Base-by-base conservation (phyloP, 1,284 basidiomycete genomes). In the Sporisorium graminicola region DNA sequence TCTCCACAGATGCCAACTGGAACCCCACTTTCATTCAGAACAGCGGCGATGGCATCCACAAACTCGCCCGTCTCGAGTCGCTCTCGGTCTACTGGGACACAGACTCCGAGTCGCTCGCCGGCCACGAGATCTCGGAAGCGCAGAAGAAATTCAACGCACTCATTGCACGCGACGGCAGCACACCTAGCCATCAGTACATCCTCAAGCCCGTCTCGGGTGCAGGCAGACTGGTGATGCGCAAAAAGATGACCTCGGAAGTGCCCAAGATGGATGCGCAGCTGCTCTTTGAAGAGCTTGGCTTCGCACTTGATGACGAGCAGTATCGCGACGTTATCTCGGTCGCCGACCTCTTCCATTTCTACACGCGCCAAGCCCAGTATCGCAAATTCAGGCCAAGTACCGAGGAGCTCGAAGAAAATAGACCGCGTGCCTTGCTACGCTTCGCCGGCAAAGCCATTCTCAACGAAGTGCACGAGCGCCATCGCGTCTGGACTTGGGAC, bases 11-110 rank as follows among this genome's bases (percentile, higher is more conserved):
- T 83, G 91, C 90, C 72, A 88, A 91, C 62, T 99, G 98, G 98
- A 87, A 93, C 72, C 90, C 95, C n/a, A 91, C 94, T 0, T 99
- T 98, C 87, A 94, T 99, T 61, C 93, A 95, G 86, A 95, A 94
- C 84, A 92, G 91, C 12, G 89, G 91, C 5, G 91, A 93, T 37
- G 92, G 92, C 35, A 93, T 99, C 50, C 94, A 98, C 87, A 99
- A 99, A 88, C 89, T 99, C 29, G 93, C 93, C 9, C 92, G 92
- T 63, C 88, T 99, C 44, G 90, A 92, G 84, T 97, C 94, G 3
- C 88, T 99, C 55, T 92, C 95, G 0, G 87, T 95, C 4, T 99
- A 99, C 86, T 99, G 98, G 85, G 94, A 99, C 87, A 98, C 98
- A 0, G 95, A 99, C 86, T 90, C 93, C 10, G 87, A 88, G 24